Base-by-base conservation (phyloP, 768 basidiomycete species). In the Russula sp. region DNA sequence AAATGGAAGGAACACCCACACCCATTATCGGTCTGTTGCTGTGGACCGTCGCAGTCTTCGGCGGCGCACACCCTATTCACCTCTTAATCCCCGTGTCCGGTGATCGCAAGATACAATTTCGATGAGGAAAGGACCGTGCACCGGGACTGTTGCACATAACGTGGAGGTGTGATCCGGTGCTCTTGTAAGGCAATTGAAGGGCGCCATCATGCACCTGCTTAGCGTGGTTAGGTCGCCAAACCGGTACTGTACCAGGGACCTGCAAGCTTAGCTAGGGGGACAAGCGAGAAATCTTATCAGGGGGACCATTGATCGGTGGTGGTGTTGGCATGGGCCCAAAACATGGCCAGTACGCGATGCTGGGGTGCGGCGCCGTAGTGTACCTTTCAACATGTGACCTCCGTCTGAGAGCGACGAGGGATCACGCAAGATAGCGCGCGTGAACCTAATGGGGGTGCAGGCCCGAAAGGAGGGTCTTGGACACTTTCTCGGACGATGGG, bases 321-420 rank as follows among this genome's bases (percentile, higher is more conserved):
- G n/a, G 3, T 53, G 62, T 53, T 22, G 5, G 13, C 22, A 16
- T 27, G 55, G 39, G 37, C 52, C 62, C 35, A 16, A 32, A 31
- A 6, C 7, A 13, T 20, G 52, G 62, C 57, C 44, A 48, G 57
- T 56, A 14, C 57, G 22, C 6, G 47, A 49, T 63, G 62, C 62
- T 54, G 57, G 62, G 31, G 35, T 0, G 32, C n/a, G 62, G 56
- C 62, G 62, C 62, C 6, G 0, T 14, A 11, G 32, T 13, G 37
- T 40, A 48, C 45, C 51, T 39, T 6, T 18, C 35, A n/a, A 32
- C 55, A 63, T 63, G 62, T 63, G 62, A 63, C 39, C 62, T 35
- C 27, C 27, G 16, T 11, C 6, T 42, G 18, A 10, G 11, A 8
- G 4, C 5, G 13, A 57, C 34, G 42, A 37, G 27, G 27, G 2